Evolutionary conservation across 2,329 filamentous ascomycete genomes (phyloP), one percentile per base, ranked within the genome.

Genomic region (Talaromyces pinophilus): DNA sequence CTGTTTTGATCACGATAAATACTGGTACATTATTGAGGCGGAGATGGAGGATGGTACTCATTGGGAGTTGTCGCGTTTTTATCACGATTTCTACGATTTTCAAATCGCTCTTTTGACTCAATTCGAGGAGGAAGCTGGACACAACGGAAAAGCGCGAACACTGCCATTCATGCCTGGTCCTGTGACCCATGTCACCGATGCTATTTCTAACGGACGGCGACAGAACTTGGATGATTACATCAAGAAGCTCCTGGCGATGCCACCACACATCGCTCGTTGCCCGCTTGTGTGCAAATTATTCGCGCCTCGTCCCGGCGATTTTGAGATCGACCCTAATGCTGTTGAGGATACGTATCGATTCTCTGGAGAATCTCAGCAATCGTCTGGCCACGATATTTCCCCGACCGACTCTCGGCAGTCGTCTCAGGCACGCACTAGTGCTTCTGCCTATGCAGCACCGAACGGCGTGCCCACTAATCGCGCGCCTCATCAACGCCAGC

Each of bases 1-100:
- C 81, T 96, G 92, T 78, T 98, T 96, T 74, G 92, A 93, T 67
- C 94, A 98, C 75, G 93, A 97, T 72, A 97, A 97, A 78, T 98
- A 98, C 79, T 98, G 95, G 92, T 99, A 98, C 75, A 92, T 97
- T 64, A 94, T 99, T 67, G 93, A 97, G 77, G 92, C 92, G 28
- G 86, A 90, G 72, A 87, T 98, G 78, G 92, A 97, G 74, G 93
- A 98, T 75, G 93, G 93, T 59, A 87, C 92, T 57, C 90, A 92
- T 75, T 98, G 93, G 93, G 93, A 97, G 76, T 82, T 99, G 60
- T 94, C 92, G 46, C 88, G 95, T 69, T 95, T 96, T 75, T 99
- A 99, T 75, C 93, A 98, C 78, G 95, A 98, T 81, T 99, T 99
- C 76, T 99, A 98, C 80, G 95, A 98, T 78, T 94, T 98, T 78